Base-by-base conservation (phyloP, 2,329 filamentous ascomycete species). In the Fusarium succisae region DNA sequence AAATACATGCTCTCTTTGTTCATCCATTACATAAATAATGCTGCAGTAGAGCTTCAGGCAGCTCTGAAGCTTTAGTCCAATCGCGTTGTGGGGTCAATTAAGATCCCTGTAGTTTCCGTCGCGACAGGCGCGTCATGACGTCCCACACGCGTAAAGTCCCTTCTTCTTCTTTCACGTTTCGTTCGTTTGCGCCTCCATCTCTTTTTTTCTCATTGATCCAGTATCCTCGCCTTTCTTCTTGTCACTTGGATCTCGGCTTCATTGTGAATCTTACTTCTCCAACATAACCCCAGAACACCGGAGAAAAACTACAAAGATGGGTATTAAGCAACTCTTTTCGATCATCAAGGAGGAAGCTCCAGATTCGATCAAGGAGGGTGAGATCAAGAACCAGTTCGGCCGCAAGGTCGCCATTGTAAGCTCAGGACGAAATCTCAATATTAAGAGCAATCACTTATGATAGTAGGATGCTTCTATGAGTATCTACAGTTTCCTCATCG, bases 351-450 rank as follows among this genome's bases (percentile, higher is more conserved):
- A 98, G 81, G 93, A 98, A 86, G 94, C 95, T 75, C 96, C 96
- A n/a, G 94, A 95, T 84, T 93, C 96, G 39, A 90, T 98, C 87
- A 98, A 98, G 84, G 93, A 95, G 80, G 94, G 96, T 69, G 96
- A 99, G 81, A 99, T 99, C 88, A 99, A 99, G 86, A 96, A 96
- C 78, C 96, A 99, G 76, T 99, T 99, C 82, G 96, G 96, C 74
- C 94, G 96, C 82, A 99, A 99, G 85, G 96, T 99, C 70, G 96
- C 96, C 59, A 98, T 98, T 84, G 95, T 97, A 87, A 81, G 94
- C 87, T 38, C 17, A 26, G 37, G n/a, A 20, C 9, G 12, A 10
- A 8, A 18, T n/a, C 7, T 7, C 13, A 48, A 26, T 9, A 35
- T 8, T 13, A 13, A 53, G 35, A 8, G n/a, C n/a, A 22, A 8